Base-by-base conservation (phyloP, 257 asterid genomes). In the Petunia axillaris region DNA sequence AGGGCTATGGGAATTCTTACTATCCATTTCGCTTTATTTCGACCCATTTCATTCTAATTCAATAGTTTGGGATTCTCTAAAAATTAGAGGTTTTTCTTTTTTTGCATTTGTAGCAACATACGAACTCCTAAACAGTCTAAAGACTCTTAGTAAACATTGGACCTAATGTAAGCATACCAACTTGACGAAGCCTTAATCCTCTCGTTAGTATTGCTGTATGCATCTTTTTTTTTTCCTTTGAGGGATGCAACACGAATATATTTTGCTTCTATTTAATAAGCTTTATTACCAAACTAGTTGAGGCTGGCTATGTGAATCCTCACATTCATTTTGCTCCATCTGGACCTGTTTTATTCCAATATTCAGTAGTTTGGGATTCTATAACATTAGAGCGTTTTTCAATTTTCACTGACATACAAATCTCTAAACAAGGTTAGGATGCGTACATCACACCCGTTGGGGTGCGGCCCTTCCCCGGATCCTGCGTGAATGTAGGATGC, bases 311-410 rank as follows among this genome's bases (percentile, higher is more conserved):
- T 38, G 71, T 11, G 71, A 64, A 64, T 64, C 48, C n/a, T 38
- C 46, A 37, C 35, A 38, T 15, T 8, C 46, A 37, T 38, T 37
- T 38, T 64, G 71, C 71, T 37, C 48, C 48, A 64, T 46, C 5
- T 11, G 71, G 11, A 64, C 71, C 11, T 9, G 25, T 64, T 25
- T 64, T 2, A 0, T 64, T 64, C 71, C 71, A 64, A 38, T 38
- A 64, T 64, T 64, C 48, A 64, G 10, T 64, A 64, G 48, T 64
- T 64, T 64, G 39, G 11, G 48, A 41, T 64, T 64, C 48, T 64
- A 15, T 63, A 63, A 4, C 44, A 63, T 63, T 3, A 10, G 68
- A 10, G 25, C 11, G 9, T 64, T 10, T 64, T 64, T 63, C 68
- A 8, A 36, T 36, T 63, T 63, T 11, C 0, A 15, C 75, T 66